Evolutionary conservation across 148 eudicot genomes (phyloP), one percentile per base, ranked within the genome.

Genomic region (Silene conica): DNA sequence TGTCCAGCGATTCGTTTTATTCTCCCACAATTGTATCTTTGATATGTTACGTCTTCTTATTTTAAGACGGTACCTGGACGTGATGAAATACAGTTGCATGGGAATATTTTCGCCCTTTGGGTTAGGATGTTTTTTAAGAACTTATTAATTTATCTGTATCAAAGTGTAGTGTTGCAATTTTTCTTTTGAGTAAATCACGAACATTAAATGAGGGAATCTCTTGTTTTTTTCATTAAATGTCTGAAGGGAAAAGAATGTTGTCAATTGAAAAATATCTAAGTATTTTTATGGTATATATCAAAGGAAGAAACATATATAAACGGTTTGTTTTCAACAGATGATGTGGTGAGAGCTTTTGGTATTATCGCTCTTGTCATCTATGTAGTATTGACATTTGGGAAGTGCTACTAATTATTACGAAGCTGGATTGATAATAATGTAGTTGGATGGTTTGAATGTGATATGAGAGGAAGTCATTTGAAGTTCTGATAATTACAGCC

Each of bases 281-380:
- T 65, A 67, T 67, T 8, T 67, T 19, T 67, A 67, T 43, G 55
- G 46, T 43, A 4, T 11, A 41, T 67, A 19, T 20, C 18, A 13
- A 63, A 63, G 48, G 18, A 38, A 43, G 25, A 67, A 3, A 0
- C 23, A 12, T 34, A 43, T 67, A 21, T 67, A 43, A 67, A 43
- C 20, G 55, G 56, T 67, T 67, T 31, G 16, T 20, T 13, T 43
- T 43, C 7, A 21, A 20, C 6, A 43, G 55, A 67, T 19, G 54
- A 19, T 67, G 54, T 21, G 15, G 46, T 23, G 46, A 67, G 71
- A 65, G 48, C 45, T 34, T 67, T 67, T 41, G 70, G 70, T 67
- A 19, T 20, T 38, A 41, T 6, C n/a, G 2, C 72, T 48, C 23
- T 10, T 69, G 54, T 43, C 26, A 21, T 69, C 34, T 54, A 19